Evolutionary conservation across 768 basidiomycete genomes (phyloP).

Genomic region (Tricholoma hemisulphureum): DNA sequence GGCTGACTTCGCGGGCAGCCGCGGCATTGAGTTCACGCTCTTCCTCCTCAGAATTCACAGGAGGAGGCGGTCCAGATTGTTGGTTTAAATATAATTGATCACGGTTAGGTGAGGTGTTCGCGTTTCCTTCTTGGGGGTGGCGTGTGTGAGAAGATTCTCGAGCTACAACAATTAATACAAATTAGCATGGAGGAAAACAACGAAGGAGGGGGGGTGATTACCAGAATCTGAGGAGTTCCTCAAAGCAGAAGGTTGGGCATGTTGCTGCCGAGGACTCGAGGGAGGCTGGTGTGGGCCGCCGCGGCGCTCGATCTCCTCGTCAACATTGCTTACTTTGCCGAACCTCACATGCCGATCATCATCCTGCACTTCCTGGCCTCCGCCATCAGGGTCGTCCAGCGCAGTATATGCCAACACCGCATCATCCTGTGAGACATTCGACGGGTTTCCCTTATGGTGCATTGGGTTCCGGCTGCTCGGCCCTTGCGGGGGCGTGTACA

Average conservation of each 20-base stretch:
- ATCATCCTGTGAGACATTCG: conserved; percentile 29
- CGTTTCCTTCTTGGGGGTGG: background rate
- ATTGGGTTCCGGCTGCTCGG: conserved; percentile 36
- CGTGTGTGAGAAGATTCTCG: conserved; percentile 14
- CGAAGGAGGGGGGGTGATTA: background rate
- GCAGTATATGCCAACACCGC: conserved; percentile 37
- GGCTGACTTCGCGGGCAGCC: conserved; percentile 64
- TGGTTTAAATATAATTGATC: conserved; percentile 16
- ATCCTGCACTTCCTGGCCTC: background rate
- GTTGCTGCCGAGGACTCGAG: background rate
- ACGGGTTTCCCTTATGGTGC: conserved; percentile 5
- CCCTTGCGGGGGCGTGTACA: conserved; percentile 35
- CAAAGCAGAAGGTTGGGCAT: background rate
- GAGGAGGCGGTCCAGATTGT: conserved; percentile 38
- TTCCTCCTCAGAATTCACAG: conserved; percentile 41
- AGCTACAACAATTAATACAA: background rate
- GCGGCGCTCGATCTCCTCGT: conserved; percentile 34
- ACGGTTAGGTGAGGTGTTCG: conserved; percentile 4
- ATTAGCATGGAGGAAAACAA: background rate
- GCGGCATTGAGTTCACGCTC: conserved; percentile 61
- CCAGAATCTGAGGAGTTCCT: conserved; percentile 2
- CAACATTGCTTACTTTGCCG: conserved; percentile 39
- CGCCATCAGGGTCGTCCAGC: conserved; percentile 20
- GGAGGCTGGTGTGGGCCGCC: conserved; percentile 3
- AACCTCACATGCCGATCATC: conserved; percentile 41